Percentiles rank a stretch among this genome's conserved stretches.
phyloP scores from a whole-genome alignment of 352 stramenopile species.

The Globisporangium abappressorium region DNA sequence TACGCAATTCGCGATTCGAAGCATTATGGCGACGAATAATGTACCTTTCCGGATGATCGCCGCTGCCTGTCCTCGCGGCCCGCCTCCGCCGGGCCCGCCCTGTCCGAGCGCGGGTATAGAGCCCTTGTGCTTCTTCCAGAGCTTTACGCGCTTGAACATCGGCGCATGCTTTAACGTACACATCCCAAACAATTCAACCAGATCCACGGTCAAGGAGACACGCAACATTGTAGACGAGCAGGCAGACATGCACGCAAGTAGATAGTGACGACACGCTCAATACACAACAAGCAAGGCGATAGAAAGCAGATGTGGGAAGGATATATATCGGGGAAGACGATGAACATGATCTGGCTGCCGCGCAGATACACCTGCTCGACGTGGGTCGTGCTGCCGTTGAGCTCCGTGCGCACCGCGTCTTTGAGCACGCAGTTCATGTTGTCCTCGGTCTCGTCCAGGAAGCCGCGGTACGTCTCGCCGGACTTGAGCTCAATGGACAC shows the following conservation, averaged over 20 bases:
- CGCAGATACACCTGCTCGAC: conserved; percentile 84
- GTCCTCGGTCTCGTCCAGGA: conserved; percentile 86
- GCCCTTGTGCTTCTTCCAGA: conserved; percentile 88
- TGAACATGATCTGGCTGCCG: conserved; percentile 85
- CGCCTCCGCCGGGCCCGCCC: conserved; percentile 51
- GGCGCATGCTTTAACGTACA: conserved; percentile 83
- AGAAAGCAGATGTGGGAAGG: conserved; percentile 28
- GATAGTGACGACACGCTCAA: not conserved
- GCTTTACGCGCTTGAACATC: conserved; percentile 87
- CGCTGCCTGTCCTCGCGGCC: conserved; percentile 66
- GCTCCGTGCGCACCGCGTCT: conserved; percentile 79
- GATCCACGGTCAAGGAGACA: conserved; percentile 25
- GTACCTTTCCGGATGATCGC: conserved; percentile 80
- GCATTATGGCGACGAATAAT: not conserved
- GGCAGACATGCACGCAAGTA: not conserved
- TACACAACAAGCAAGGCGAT: conserved; percentile 4
- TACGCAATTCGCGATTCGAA: not conserved
- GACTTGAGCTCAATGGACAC: conserved; percentile 88
- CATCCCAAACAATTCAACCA: conserved; percentile 11
- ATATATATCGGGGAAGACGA: conserved; percentile 90
- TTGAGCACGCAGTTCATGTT: conserved; percentile 91
- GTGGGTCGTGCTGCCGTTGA: conserved; percentile 75
- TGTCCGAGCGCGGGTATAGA: conserved; percentile 69
- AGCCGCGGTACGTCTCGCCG: conserved; percentile 81
- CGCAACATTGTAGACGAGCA: conserved; percentile 25